These are phyloP conservation scores for Salix koriyanagi DNA, from an alignment of 345 rosid genomes.

Conservation along the genomic window DNA sequence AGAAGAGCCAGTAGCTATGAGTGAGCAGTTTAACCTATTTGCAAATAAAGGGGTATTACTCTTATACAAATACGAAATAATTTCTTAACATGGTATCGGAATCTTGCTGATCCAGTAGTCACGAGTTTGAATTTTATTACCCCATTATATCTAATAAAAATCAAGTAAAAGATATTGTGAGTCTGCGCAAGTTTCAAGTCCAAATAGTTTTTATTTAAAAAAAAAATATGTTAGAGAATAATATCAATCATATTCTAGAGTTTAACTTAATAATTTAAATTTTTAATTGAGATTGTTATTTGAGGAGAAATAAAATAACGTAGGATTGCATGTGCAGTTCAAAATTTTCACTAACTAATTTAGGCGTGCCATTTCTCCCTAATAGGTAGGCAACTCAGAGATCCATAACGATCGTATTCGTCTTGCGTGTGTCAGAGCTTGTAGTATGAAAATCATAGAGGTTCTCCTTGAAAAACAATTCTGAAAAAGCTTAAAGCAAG, in stretches of 20 bases:
- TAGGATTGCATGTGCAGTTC: too few relatives aligned
- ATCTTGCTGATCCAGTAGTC: too few relatives aligned
- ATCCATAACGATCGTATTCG: background rate
- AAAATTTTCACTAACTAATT: background rate
- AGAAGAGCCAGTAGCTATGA: too few relatives aligned
- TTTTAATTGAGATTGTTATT: too few relatives aligned
- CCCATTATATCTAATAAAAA: too few relatives aligned
- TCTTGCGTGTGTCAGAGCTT: background rate
- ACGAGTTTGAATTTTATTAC: accelerated
- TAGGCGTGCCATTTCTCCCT: background rate
- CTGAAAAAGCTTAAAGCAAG: background rate
- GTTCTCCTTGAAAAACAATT: background rate
- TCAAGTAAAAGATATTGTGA: too few relatives aligned
- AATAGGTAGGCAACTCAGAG: background rate
- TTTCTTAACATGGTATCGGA: too few relatives aligned
- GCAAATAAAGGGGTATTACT: too few relatives aligned
- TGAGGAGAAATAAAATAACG: too few relatives aligned
- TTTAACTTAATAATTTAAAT: too few relatives aligned
- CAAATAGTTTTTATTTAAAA: accelerated
- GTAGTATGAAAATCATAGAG: background rate
- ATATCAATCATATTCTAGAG: too few relatives aligned
- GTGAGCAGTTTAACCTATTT: too few relatives aligned
- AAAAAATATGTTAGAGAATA: accelerated
- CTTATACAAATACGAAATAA: accelerated
- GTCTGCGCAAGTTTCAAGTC: accelerated